phyloP scores from a whole-genome alignment of 2,329 filamentous ascomycete genomes.

The Penicillium sp. region DNA sequence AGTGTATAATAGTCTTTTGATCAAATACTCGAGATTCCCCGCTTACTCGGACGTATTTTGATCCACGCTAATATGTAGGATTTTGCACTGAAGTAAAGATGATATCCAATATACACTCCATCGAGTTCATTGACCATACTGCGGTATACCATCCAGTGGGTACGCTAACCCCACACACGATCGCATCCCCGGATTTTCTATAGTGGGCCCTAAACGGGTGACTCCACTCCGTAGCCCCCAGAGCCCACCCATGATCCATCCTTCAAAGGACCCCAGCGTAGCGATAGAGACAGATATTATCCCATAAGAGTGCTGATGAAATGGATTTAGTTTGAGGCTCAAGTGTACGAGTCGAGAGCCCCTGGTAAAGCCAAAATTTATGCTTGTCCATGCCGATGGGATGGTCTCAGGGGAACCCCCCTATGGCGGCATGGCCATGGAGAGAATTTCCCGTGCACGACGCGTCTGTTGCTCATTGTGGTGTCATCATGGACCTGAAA shows the following conservation, averaged over 20 bases:
- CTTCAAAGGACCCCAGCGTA: neutral
- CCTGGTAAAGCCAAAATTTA: constrained; percentile 3
- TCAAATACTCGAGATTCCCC: no score
- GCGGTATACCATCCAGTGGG: neutral
- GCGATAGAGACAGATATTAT: neutral
- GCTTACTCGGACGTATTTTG: no score
- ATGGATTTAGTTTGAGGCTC: neutral
- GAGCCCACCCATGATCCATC: neutral
- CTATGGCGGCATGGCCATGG: neutral
- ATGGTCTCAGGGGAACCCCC: constrained; percentile 7
- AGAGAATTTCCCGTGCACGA: neutral
- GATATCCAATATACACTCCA: neutral
- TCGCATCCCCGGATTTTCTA: constrained; percentile 14
- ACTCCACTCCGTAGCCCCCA: neutral
- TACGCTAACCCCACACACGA: constrained; percentile 9
- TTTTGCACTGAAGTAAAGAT: neutral
- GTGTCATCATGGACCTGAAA: constrained; percentile 13
- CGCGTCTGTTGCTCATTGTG: neutral
- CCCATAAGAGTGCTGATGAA: neutral
- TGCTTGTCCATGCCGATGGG: constrained; percentile 2
- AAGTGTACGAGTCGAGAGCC: neutral
- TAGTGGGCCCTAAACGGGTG: constrained; percentile 5
- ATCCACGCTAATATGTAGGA: no score
- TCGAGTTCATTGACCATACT: neutral
- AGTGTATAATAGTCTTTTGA: no score